Percentiles rank a stretch among this genome's conserved stretches.
These are phyloP conservation scores for Abrus precatorius DNA, from an alignment of 306 rosid genomes.

Conservation along the genomic window DNA sequence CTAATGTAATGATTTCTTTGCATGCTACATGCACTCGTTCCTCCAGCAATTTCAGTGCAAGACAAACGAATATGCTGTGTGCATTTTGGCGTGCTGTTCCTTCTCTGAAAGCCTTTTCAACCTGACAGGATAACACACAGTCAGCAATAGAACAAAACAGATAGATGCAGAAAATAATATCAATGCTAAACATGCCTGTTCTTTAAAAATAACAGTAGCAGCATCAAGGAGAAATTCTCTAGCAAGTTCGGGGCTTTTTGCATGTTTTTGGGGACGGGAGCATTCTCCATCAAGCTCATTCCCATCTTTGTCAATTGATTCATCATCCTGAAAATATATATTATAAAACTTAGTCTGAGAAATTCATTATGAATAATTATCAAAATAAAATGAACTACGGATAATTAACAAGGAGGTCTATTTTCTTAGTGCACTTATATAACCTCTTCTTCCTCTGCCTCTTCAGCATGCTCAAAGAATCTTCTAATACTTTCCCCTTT, in stretches of 20 bases:
- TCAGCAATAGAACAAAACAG: conserved; percentile 47
- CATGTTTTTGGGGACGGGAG: conserved; percentile 99
- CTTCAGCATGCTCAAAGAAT: conserved; percentile 99
- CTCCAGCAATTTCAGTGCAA: conserved; percentile 94
- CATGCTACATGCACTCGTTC: conserved; percentile 97
- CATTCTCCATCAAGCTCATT: conserved; percentile 98
- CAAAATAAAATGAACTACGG: conserved; percentile 27
- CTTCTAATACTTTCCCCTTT: conserved; percentile 92
- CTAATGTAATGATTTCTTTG: conserved; percentile 94
- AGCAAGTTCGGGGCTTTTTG: conserved; percentile 99
- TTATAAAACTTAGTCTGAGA: conserved; percentile 31
- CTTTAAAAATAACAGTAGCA: conserved; percentile 97
- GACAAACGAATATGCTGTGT: conserved; percentile 96
- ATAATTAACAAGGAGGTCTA: conserved; percentile 40
- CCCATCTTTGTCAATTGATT: conserved; percentile 91
- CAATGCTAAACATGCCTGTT: conserved; percentile 74
- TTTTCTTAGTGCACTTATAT: conserved; percentile 46
- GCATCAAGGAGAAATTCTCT: conserved; percentile 98
- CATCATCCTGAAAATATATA: conserved; percentile 80
- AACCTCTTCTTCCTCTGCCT: conserved; percentile 99
- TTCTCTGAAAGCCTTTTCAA: conserved; percentile 98
- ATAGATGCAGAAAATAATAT: conserved; percentile 19
- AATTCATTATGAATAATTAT: conserved; percentile 27
- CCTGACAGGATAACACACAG: conserved; percentile 65
- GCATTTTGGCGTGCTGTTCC: conserved; percentile 99